Evolutionary conservation across 768 basidiomycete genomes (phyloP).

Genomic region (Zangia roseola): DNA sequence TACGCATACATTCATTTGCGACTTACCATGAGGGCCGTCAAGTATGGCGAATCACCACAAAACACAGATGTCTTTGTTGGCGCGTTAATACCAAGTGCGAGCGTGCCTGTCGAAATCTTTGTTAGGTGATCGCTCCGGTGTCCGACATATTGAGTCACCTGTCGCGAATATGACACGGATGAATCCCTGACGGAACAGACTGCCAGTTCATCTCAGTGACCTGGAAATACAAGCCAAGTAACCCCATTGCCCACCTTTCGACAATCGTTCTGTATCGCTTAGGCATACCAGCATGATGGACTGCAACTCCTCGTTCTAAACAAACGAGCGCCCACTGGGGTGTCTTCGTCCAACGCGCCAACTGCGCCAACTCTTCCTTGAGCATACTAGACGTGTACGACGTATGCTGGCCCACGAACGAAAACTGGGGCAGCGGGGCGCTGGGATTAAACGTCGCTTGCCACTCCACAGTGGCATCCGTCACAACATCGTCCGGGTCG

Average conservation of each 20-base stretch:
- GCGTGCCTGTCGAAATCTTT: constrained; percentile 43
- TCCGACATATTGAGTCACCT: constrained; percentile 31
- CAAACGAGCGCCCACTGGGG: constrained; percentile 47
- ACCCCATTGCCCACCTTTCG: constrained; percentile 45
- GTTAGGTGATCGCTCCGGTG: background rate
- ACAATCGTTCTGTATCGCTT: constrained; percentile 56
- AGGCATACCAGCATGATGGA: constrained; percentile 73
- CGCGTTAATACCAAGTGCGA: constrained; percentile 75
- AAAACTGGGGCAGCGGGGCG: constrained; percentile 58
- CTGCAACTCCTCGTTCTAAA: constrained; percentile 58
- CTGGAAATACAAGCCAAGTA: background rate
- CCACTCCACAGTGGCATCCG: constrained; percentile 40
- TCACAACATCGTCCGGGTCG: constrained; percentile 25
- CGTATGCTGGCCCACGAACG: constrained; percentile 47
- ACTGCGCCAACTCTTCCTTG: constrained; percentile 42
- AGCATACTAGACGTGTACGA: constrained; percentile 49
- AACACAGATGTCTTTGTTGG: constrained; percentile 67
- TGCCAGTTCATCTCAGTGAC: background rate
- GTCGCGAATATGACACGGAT: constrained; percentile 68
- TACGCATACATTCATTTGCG: background rate
- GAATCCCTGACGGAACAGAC: constrained; percentile 58
- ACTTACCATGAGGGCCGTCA: constrained; percentile 60
- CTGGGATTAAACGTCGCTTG: constrained; percentile 56
- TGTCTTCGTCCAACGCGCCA: constrained; percentile 34
- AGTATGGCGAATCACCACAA: constrained; percentile 56